phyloP scores from a whole-genome alignment of 352 stramenopile genomes.

The Phytophthora cactorum region DNA sequence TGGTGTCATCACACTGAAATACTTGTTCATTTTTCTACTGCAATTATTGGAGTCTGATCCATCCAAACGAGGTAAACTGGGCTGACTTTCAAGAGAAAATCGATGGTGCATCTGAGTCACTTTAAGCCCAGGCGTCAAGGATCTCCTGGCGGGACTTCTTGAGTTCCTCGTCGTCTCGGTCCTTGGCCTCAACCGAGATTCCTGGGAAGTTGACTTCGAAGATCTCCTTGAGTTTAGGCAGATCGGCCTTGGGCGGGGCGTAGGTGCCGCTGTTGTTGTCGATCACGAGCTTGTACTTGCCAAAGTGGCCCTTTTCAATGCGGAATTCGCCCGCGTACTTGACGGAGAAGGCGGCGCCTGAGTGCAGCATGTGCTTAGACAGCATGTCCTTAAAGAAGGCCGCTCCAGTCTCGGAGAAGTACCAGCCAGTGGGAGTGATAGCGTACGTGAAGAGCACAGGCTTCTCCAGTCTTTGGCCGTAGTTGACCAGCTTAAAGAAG shows the following conservation, averaged over 20 bases:
- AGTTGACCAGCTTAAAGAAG: constrained; percentile 42
- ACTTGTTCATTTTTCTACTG: too few relatives aligned
- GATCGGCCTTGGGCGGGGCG: constrained; percentile 35
- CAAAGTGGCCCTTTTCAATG: constrained; percentile 35
- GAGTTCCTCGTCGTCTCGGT: constrained; percentile 34
- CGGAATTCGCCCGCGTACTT: constrained; percentile 48
- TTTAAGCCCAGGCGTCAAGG: constrained; percentile 40
- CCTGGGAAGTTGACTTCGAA: constrained; percentile 45
- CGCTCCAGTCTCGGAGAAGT: constrained; percentile 50
- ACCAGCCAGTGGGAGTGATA: constrained; percentile 43
- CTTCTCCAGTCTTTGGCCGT: constrained; percentile 39
- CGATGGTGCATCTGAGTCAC: not conserved
- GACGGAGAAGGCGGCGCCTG: constrained; percentile 33
- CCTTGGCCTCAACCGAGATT: constrained; percentile 34
- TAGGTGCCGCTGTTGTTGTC: constrained; percentile 59
- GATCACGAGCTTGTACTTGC: constrained; percentile 41
- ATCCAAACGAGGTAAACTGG: not conserved
- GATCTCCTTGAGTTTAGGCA: constrained; percentile 40
- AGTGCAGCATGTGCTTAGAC: constrained; percentile 55
- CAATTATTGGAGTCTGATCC: too few relatives aligned
- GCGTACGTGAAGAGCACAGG: constrained; percentile 48
- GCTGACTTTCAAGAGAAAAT: not conserved
- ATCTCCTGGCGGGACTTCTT: constrained; percentile 37
- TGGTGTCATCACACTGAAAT: too few relatives aligned
- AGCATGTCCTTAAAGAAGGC: constrained; percentile 57